phyloP scores from a whole-genome alignment of 257 asterid species.

The Penstemon davidsonii region DNA sequence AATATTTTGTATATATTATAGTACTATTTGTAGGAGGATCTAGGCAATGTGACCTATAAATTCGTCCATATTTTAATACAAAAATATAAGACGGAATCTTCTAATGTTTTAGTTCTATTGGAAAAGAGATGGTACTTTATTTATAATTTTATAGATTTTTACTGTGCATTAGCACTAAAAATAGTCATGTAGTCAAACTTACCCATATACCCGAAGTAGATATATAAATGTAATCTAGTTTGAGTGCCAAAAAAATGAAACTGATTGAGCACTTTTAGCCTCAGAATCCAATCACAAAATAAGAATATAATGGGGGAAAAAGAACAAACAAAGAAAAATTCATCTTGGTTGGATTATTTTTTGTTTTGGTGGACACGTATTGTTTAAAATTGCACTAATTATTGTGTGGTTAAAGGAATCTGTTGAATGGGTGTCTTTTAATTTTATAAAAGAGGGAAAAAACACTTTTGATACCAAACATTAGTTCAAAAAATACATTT shows the following conservation, averaged over 20 bases:
- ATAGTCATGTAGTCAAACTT: not conserved
- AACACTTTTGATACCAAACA: no score
- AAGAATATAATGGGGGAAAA: no score
- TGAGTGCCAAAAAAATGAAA: not conserved
- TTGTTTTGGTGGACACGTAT: no score
- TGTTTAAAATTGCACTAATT: no score
- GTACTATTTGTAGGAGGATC: slow-evolving; percentile 32
- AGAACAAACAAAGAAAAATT: no score
- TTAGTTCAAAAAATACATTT: no score
- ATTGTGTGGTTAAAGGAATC: no score
- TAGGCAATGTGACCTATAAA: slow-evolving; percentile 32
- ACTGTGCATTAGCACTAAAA: slow-evolving; percentile 1
- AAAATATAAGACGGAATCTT: not conserved
- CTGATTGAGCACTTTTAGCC: not conserved
- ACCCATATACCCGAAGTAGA: not conserved
- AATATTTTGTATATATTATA: slow-evolving; percentile 10
- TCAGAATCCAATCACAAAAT: no score
- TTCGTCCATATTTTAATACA: slow-evolving; percentile 17
- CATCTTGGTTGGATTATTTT: no score
- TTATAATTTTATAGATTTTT: slow-evolving; percentile 6
- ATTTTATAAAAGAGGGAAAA: no score
- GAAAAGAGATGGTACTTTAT: slow-evolving; percentile 21
- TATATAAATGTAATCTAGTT: slow-evolving; percentile 5
- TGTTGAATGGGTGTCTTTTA: no score
- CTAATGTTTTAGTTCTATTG: not conserved